phyloP scores from a whole-genome alignment of 2,329 filamentous ascomycete genomes.

The Neocatenulostroma microsporum region DNA sequence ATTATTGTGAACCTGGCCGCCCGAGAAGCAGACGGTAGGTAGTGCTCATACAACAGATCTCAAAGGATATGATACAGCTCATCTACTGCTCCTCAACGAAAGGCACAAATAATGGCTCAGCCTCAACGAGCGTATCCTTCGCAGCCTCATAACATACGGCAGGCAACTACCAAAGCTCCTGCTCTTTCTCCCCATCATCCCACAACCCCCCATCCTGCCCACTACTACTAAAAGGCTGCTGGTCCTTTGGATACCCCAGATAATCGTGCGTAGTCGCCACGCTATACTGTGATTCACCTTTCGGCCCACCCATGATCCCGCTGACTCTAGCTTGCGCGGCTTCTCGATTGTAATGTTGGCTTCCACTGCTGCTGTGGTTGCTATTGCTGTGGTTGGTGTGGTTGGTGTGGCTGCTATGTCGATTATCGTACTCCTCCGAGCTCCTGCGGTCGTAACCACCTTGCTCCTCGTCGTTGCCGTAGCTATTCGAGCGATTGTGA shows the following conservation, averaged over 20 bases:
- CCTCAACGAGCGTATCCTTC: no score
- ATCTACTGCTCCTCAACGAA: no score
- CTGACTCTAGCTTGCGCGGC: conserved; percentile 6
- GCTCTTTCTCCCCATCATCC: conserved; percentile 25
- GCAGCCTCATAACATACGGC: no score
- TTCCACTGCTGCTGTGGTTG: conserved; percentile 1
- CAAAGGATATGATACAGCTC: no score
- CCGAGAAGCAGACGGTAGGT: no score
- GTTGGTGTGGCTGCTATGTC: conserved; percentile 7
- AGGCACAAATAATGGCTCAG: no score
- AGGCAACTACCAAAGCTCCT: conserved; percentile 29
- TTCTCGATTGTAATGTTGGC: conserved; percentile 2
- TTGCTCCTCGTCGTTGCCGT: conserved; percentile 10
- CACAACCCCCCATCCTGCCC: conserved; percentile 14
- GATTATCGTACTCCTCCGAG: conserved; percentile 18
- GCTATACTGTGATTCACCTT: conserved; percentile 20
- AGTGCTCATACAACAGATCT: no score
- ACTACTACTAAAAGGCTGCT: conserved; percentile 18
- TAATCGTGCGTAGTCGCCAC: conserved; percentile 29
- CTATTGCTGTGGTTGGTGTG: neutral
- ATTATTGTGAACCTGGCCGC: no score
- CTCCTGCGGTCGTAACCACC: conserved; percentile 16
- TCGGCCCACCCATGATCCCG: conserved; percentile 1
- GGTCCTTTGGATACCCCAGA: conserved; percentile 26
- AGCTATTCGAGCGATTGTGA: conserved; percentile 18